Conservation (phyloP, 495 filamentous ascomycete species). For the Schizothecium vesticola region DNA sequence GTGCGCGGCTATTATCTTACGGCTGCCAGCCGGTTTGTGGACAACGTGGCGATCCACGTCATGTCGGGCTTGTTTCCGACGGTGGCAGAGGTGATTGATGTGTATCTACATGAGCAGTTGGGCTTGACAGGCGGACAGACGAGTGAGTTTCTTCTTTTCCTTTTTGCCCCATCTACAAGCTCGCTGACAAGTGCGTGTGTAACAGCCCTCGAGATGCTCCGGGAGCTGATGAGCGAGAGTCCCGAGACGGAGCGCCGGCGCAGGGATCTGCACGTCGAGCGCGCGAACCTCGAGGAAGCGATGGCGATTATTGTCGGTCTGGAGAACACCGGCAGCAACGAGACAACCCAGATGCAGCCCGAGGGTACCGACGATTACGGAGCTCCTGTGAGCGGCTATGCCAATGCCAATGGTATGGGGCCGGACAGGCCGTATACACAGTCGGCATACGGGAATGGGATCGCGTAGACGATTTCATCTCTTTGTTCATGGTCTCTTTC, state of each 20-base stretch:
- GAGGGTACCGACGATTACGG: not conserved
- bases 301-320: slow-evolving; percentile 38
- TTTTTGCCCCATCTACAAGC: not conserved
- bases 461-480: not conserved
- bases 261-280: slow-evolving; percentile 31
- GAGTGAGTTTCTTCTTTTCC: slow-evolving; percentile 10
- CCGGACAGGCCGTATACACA: not conserved
- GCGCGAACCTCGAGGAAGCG: slow-evolving; percentile 34
- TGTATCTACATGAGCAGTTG: slow-evolving; percentile 37
- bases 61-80: slow-evolving; percentile 41
- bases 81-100: slow-evolving; percentile 25
- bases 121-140: slow-evolving; percentile 26
- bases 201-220: slow-evolving; percentile 28
- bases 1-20: slow-evolving; percentile 50
- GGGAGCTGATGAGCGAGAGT: slow-evolving; percentile 43
- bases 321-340: slow-evolving; percentile 8
- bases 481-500: not conserved
- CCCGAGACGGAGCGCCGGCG: slow-evolving; percentile 31
- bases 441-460: not conserved
- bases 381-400: not conserved
- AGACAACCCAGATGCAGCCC: not conserved
- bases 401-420: not conserved
- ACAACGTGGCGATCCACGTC: slow-evolving; percentile 43
- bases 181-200: not conserved
- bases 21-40: slow-evolving; percentile 45